Conservation (phyloP, 495 filamentous ascomycete species). For the Saxophila tyrrhenica region DNA sequence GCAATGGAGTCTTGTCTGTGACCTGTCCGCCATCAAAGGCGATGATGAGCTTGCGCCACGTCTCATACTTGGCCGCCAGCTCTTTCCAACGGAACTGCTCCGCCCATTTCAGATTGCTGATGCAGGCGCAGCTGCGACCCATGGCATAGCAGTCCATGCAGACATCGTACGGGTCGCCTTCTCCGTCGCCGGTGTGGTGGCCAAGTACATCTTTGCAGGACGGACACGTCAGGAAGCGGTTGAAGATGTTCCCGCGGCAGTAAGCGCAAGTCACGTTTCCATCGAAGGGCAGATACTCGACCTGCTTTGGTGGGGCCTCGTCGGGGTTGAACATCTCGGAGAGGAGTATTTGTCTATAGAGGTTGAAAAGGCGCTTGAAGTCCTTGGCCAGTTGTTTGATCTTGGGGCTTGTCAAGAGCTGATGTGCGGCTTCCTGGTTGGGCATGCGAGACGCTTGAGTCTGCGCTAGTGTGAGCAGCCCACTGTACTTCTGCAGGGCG, state of each 20-base stretch:
- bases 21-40: slow-evolving; percentile 48
- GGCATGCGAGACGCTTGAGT: slow-evolving; percentile 30
- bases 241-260: slow-evolving; percentile 93
- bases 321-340: slow-evolving; percentile 69
- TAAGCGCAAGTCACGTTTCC: slow-evolving; percentile 90
- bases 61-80: slow-evolving; percentile 64
- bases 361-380: slow-evolving; percentile 62
- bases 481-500: slow-evolving; percentile 65
- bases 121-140: slow-evolving; percentile 80
- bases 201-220: slow-evolving; percentile 48
- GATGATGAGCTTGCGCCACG: slow-evolving; percentile 67
- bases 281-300: slow-evolving; percentile 66
- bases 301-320: slow-evolving; percentile 39
- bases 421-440: slow-evolving; percentile 5
- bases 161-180: slow-evolving; percentile 59
- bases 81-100: slow-evolving; percentile 83
- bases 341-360: slow-evolving; percentile 67
- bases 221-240: slow-evolving; percentile 86
- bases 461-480: slow-evolving; percentile 45
- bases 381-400: slow-evolving; percentile 60
- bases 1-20: slow-evolving; percentile 48
- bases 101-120: slow-evolving; percentile 76
- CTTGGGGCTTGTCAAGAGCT: slow-evolving; percentile 27
- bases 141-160: slow-evolving; percentile 96
- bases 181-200: slow-evolving; percentile 28